Evolutionary conservation across 1,139 yeast genomes (phyloP), one percentile per base, ranked within the genome.

Genomic region (Tardiomyces blankii): DNA sequence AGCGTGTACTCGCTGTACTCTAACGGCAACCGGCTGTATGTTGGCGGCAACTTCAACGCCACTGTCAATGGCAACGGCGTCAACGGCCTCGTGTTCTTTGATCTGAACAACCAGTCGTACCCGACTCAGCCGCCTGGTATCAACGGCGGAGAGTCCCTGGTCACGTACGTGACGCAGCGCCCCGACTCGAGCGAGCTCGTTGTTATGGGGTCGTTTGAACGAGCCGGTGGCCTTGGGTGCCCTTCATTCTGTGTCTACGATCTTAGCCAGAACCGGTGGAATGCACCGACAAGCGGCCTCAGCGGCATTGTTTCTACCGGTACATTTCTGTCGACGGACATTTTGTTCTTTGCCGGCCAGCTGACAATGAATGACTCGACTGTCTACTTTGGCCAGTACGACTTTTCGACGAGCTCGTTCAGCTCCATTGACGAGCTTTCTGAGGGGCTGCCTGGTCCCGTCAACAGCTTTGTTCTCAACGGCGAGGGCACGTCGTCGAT

Each of bases 201-300:
- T 39, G 87, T 86, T 9, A 96, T 86, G 43, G 53, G 53, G 8
- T n/a, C 40, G 18, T 48, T 49, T 27, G 19, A 14, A 3, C 39
- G n/a, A 14, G 39, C 39, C 12, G 39, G 39, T 5, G 18, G 19
- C n/a, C 39, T 35, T 7, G 19, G 19, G 41, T 87, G 96, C 64
- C 64, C 69, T 2, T 75, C 79, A 1, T 63, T 87, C 43, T 86
- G 95, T 60, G 66, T 83, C 40, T 87, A 78, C 60, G 83, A 82
- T 54, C 63, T 82, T 48, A 61, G 65, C 2, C 68, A 69, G 40
- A 72, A 74, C 3, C 69, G 76, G 42, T 82, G 86, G 91, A 68
- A 65, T 40, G 66, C 77, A 2, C 68, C 72, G 41, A 64, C 45
- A 66, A 68, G 68, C 9, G 68, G 75, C 1, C 55, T 71, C 1